A percentile compares a stretch with the other conserved stretches of the same genome.
Evolutionary conservation across 225 moss, liverwort and hornwort species (phyloP).

Genomic region (Antitrichia curtipendula): DNA sequence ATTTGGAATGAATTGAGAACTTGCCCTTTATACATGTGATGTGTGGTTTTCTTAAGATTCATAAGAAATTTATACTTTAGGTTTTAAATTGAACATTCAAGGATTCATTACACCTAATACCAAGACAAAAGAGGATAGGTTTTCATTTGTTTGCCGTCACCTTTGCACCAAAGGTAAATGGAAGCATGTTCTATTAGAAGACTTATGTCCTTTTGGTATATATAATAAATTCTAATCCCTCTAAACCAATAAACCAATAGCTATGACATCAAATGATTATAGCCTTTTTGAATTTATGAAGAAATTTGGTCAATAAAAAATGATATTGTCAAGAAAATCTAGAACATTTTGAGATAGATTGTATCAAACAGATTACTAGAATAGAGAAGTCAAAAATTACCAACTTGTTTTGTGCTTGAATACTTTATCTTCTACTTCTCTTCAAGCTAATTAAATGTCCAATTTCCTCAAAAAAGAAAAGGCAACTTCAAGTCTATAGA

Average conservation of each 20-base stretch:
- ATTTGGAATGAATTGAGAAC: no score
- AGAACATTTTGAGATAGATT: no score
- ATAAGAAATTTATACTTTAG: no score
- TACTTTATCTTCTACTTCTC: no score
- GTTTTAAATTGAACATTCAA: neutral
- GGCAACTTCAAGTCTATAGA: no score
- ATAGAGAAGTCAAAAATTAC: no score
- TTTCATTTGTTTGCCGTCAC: neutral
- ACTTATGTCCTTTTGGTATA: neutral
- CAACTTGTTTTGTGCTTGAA: no score
- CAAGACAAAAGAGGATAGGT: neutral
- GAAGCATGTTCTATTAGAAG: neutral
- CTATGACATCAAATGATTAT: rapidly evolving
- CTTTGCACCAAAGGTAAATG: neutral
- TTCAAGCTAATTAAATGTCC: no score
- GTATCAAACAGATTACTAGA: no score
- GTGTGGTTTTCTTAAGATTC: no score
- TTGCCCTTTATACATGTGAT: no score
- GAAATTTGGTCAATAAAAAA: neutral
- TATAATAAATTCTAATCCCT: neutral
- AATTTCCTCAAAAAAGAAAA: no score
- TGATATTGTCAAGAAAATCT: neutral
- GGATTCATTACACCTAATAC: neutral
- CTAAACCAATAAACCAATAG: neutral
- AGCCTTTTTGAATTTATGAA: neutral